phyloP scores from a whole-genome alignment of 176 grass and related monocot genomes.

The Puya raimondii region DNA sequence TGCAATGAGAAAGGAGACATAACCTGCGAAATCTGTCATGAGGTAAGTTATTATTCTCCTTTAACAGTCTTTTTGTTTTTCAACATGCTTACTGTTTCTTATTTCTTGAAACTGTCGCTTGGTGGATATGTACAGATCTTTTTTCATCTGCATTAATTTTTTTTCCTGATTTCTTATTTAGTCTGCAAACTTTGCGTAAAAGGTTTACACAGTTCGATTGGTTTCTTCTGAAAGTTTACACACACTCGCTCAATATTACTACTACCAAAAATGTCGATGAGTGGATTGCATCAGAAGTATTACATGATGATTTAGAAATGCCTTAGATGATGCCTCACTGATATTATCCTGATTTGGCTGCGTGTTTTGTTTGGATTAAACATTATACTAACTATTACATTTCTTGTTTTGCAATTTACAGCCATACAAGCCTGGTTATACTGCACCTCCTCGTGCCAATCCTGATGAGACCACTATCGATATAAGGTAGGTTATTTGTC shows the following conservation, averaged over 20 bases:
- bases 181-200: not conserved
- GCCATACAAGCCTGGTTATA: conserved; percentile 81
- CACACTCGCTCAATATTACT: not conserved
- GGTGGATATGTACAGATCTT: not conserved
- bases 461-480: conserved; percentile 89
- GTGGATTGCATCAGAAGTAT: not conserved
- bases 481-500: conserved; percentile 44
- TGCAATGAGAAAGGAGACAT: conserved; percentile 92
- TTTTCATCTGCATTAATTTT: not conserved
- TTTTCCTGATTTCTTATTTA: not conserved
- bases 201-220: not conserved
- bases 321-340: not conserved
- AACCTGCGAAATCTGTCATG: conserved; percentile 81
- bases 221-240: not conserved
- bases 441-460: conserved; percentile 56
- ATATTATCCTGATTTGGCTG: not conserved
- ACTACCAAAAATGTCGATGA: not conserved
- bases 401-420: conserved; percentile 17
- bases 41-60: conserved; percentile 26
- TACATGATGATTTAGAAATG: not conserved
- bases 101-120: not conserved
- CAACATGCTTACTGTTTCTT: not conserved
- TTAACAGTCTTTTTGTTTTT: not conserved
- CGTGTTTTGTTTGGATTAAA: not conserved
- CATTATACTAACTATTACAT: not conserved